phyloP scores from a whole-genome alignment of 2,329 filamentous ascomycete species.

The Periconia digitata region DNA sequence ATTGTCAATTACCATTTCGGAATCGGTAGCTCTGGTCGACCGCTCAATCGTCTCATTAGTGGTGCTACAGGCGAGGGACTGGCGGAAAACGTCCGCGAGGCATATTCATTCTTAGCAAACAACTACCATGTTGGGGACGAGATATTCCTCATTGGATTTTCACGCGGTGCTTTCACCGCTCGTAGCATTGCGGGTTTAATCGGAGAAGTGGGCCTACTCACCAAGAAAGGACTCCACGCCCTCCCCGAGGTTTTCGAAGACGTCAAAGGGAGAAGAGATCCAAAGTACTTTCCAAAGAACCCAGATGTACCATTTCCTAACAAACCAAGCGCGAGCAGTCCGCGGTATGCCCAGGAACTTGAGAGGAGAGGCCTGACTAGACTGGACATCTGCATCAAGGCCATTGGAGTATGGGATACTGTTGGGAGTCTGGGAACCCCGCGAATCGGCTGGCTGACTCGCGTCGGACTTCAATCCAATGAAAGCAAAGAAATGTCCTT shows the following conservation, averaged over 20 bases:
- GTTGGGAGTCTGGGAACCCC: conserved; percentile 51
- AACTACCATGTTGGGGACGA: conserved; percentile 56
- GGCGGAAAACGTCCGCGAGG: conserved; percentile 51
- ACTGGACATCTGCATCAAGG: conserved; percentile 44
- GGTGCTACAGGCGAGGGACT: conserved; percentile 50
- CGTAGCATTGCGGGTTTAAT: conserved; percentile 48
- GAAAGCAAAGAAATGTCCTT: conserved; percentile 46
- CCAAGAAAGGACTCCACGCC: conserved; percentile 48
- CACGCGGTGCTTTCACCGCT: conserved; percentile 51
- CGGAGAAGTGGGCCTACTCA: conserved; percentile 51
- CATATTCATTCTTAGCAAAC: conserved; percentile 54
- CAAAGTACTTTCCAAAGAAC: conserved; percentile 47
- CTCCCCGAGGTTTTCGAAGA: conserved; percentile 52
- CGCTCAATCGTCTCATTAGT: conserved; percentile 45
- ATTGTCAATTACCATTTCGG: conserved; percentile 56
- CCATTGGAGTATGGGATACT: conserved; percentile 54
- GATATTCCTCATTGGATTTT: conserved; percentile 52
- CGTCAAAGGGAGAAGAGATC: conserved; percentile 47
- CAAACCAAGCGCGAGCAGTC: conserved; percentile 48
- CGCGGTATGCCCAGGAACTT: conserved; percentile 48
- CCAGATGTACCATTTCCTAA: conserved; percentile 50
- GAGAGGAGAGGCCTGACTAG: conserved; percentile 36
- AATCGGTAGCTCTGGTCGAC: conserved; percentile 48
- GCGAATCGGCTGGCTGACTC: conserved; percentile 45
- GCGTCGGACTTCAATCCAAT: conserved; percentile 36